These are phyloP conservation scores for Desmodesmus armatus DNA, from an alignment of 139 green algal species.

Conservation along the genomic window DNA sequence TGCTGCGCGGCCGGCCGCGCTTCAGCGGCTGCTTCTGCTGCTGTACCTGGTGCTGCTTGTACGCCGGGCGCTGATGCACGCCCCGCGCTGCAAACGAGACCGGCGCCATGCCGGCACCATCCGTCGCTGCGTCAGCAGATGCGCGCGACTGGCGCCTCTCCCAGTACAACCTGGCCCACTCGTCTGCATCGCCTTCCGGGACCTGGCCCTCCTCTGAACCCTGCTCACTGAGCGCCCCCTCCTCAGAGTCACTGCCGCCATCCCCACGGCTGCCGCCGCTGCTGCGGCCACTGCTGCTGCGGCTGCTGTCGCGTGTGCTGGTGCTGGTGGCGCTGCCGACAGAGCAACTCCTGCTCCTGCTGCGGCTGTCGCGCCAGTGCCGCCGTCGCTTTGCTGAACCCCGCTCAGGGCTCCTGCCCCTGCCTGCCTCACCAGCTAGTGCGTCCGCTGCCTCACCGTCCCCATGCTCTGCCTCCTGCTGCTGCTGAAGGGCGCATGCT, in stretches of 20 bases:
- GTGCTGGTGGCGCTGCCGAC: conserved; percentile 12
- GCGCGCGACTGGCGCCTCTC: too few species aligned
- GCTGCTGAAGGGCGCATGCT: neutral
- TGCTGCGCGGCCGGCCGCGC: neutral
- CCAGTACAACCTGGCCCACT: neutral
- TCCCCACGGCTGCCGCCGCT: neutral
- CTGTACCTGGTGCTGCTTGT: conserved; percentile 2
- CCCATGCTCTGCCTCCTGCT: conserved; percentile 12
- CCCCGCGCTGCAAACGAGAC: conserved; percentile 13
- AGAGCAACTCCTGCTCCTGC: conserved; percentile 32
- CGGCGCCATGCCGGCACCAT: neutral
- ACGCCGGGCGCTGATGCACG: neutral
- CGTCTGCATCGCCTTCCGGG: neutral
- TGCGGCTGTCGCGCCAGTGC: conserved; percentile 6
- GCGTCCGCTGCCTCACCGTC: neutral
- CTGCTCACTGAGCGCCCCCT: conserved; percentile 27
- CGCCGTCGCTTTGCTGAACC: neutral
- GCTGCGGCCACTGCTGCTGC: neutral
- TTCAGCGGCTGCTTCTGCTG: neutral
- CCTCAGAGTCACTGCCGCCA: neutral
- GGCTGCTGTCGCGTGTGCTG: neutral
- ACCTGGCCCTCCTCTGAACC: conserved; percentile 26
- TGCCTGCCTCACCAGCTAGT: neutral
- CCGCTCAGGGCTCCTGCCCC: neutral
- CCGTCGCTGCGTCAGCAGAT: neutral